Evolutionary conservation across 2,329 filamentous ascomycete species (phyloP), one percentile per base, ranked within the genome.

Genomic region (Aspergillus sp.): DNA sequence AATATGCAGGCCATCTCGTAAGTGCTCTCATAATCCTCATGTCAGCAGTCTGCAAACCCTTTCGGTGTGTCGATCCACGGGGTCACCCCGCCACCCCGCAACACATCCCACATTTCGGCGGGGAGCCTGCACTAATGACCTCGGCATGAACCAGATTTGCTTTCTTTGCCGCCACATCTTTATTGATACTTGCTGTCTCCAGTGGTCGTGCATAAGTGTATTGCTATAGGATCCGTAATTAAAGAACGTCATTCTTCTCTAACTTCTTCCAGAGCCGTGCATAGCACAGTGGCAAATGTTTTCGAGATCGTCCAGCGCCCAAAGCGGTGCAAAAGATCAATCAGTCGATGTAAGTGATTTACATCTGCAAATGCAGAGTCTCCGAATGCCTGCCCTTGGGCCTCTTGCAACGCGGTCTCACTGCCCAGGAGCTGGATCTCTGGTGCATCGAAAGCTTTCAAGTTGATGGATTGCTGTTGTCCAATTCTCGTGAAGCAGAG

Each of bases 231-330:
- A 36, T 13, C 32, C 5, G 15, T 11, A 11, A 3, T 44, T 2
- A 11, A 23, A 13, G 10, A 23, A 11, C 21, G 41, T 44, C 23
- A 27, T 42, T 50, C 19, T 59, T 42, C 42, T 21, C 47, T 23
- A 50, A 30, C 17, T 21, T 53, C 41, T 15, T 59, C 39, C 13
- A 62, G 5, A 11, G 56, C 60, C 1, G 57, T n/a, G 19, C 52
- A 59, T 5, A 72, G 59, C 7, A 70, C 67, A 21, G 59, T 59
- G 1, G 70, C 65, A 63, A 72, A 71, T 25, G 64, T 61, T 25
- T 66, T 60, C 2, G 69, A 70, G 53, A 72, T 72, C 27, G 64
- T 68, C 70, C 70, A 72, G 41, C 69, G 64, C 1, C 69, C 69
- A 42, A 68, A 66, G 1, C 69, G 64, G 27, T 66, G 63, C 27